Conservation (phyloP, 352 stramenopile genomes). For the Globisporangium paroecandrum region DNA sequence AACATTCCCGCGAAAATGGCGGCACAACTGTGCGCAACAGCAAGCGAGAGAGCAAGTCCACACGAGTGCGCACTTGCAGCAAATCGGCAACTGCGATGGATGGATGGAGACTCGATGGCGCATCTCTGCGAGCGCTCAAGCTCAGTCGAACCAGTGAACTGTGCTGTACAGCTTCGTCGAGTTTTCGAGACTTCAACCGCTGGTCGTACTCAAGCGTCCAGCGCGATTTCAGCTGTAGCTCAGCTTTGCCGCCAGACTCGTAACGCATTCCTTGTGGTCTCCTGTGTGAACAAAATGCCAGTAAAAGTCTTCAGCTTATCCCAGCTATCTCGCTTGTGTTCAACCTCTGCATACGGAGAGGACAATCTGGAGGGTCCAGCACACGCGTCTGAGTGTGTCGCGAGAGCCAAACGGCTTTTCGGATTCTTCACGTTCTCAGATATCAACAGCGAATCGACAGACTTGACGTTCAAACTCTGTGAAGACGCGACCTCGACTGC, state of each 20-base stretch:
- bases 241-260: slow-evolving; percentile 25
- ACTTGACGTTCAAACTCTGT: slow-evolving; percentile 26
- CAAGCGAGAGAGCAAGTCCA: slow-evolving; percentile 10
- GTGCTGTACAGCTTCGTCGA: slow-evolving; percentile 24
- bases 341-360: background rate
- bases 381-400: slow-evolving; percentile 10
- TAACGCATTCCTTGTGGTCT: slow-evolving; percentile 21
- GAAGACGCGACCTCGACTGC: slow-evolving; percentile 27
- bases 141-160: slow-evolving; percentile 29
- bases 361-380: background rate
- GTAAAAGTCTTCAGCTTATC: slow-evolving; percentile 16
- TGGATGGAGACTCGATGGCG: slow-evolving; percentile 28
- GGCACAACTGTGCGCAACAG: slow-evolving; percentile 29
- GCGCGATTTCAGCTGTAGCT: slow-evolving; percentile 11
- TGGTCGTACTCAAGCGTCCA: background rate
- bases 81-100: slow-evolving; percentile 44
- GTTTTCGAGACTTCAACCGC: background rate
- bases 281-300: slow-evolving; percentile 31
- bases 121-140: slow-evolving; percentile 31
- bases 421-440: background rate
- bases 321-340: slow-evolving; percentile 30
- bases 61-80: slow-evolving; percentile 45
- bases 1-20: slow-evolving; percentile 21
- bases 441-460: background rate
- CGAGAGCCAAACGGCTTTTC: slow-evolving; percentile 14